Conservation (phyloP, 768 basidiomycete species). For the Tricholoma bakamatsutake region DNA sequence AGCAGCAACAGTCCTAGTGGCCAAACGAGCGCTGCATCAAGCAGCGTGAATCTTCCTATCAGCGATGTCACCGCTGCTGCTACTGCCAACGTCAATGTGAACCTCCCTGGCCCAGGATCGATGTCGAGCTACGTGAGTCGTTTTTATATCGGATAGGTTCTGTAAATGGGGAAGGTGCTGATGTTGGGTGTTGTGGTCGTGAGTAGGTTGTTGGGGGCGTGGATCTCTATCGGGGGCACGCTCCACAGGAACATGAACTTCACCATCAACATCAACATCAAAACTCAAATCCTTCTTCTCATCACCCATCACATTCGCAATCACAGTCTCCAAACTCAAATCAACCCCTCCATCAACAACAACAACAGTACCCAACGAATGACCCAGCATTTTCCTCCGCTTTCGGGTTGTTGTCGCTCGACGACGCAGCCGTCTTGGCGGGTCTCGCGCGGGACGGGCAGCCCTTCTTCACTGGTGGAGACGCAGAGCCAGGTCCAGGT, state of each 20-base stretch:
- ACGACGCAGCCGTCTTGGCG: conserved; percentile 65
- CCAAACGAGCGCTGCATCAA: not conserved
- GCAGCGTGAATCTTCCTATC: not conserved
- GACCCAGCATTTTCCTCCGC: conserved; percentile 49
- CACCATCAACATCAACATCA: not conserved
- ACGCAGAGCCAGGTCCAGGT: not conserved
- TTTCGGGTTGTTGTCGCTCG: conserved; percentile 73
- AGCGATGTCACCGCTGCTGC: not conserved
- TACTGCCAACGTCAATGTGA: not conserved
- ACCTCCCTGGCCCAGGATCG: not conserved
- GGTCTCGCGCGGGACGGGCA: conserved; percentile 51
- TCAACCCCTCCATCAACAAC: not conserved
- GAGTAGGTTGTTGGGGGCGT: not conserved
- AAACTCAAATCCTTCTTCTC: not conserved
- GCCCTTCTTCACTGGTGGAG: conserved; percentile 48
- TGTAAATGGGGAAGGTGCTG: not conserved
- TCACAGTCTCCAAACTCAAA: not conserved
- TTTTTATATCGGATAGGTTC: not conserved
- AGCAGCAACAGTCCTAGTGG: not conserved
- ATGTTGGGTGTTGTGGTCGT: not conserved
- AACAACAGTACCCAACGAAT: conserved; percentile 8
- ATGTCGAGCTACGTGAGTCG: not conserved
- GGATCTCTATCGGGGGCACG: not conserved
- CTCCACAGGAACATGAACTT: not conserved
- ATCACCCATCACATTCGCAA: not conserved